These are phyloP conservation scores for Cystofilobasidium capitatum DNA, from an alignment of 768 basidiomycete genomes.

Conservation along the genomic window DNA sequence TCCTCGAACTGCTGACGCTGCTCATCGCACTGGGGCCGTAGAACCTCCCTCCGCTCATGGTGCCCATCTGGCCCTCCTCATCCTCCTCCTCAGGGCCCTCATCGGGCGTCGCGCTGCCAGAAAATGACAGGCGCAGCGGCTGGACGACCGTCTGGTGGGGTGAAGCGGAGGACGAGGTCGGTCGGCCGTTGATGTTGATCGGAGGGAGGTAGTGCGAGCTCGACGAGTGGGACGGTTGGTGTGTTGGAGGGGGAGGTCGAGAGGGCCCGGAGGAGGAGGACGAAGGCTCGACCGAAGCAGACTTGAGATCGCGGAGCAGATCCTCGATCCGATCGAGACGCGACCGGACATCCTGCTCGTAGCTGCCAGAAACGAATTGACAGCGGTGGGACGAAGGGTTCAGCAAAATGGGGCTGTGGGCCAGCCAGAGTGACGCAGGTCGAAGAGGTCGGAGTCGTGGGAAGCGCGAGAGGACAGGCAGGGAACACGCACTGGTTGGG, in stretches of 20 bases:
- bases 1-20: constrained; percentile 11
- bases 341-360: constrained; percentile 37
- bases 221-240: background rate
- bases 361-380: constrained; percentile 20
- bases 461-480: background rate
- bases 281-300: background rate
- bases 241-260: background rate
- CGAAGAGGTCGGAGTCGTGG: background rate
- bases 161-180: background rate
- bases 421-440: background rate
- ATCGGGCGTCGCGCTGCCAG: background rate
- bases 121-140: background rate
- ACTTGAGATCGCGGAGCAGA: constrained; percentile 33
- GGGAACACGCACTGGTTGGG: background rate
- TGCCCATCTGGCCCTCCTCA: constrained; percentile 10
- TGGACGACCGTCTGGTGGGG: background rate
- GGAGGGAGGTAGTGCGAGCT: background rate
- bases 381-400: background rate
- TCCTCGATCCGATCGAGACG: constrained; percentile 39
- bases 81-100: background rate
- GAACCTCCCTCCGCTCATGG: constrained; percentile 24
- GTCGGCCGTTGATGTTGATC: constrained; percentile 4
- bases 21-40: constrained; percentile 24
- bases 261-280: background rate
- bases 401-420: background rate